Evolutionary conservation across 192 early-diverging fungal genomes (phyloP).

Genomic region (Martensiomyces pterosporus): DNA sequence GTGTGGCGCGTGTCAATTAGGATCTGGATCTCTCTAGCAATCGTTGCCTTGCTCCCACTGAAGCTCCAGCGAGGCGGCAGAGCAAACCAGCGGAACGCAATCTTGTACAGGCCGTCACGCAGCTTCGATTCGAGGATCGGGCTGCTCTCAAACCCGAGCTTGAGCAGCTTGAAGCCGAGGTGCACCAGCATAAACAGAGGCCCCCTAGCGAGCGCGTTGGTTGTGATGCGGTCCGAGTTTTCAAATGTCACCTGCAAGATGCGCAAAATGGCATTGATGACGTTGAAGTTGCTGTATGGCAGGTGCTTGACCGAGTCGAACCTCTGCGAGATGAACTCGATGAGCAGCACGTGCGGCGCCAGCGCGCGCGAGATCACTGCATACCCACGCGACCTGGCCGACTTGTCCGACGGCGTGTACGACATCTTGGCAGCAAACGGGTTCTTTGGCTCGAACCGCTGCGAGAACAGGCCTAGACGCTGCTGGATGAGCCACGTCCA

Average conservation of each 20-base stretch:
- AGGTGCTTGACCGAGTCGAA: constrained; percentile 80
- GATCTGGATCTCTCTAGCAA: constrained; percentile 60
- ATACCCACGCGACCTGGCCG: constrained; percentile 58
- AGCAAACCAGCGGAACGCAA: constrained; percentile 84
- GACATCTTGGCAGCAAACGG: constrained; percentile 91
- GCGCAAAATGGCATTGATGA: constrained; percentile 72
- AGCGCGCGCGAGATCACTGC: constrained; percentile 59
- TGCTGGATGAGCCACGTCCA: constrained; percentile 81
- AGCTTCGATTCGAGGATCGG: constrained; percentile 62
- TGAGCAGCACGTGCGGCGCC: constrained; percentile 75
- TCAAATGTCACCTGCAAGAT: constrained; percentile 76
- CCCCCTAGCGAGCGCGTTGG: constrained; percentile 69
- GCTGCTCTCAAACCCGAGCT: constrained; percentile 59
- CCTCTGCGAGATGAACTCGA: constrained; percentile 79
- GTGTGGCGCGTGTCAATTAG: constrained; percentile 62
- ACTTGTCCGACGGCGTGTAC: constrained; percentile 86
- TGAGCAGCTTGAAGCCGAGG: constrained; percentile 71
- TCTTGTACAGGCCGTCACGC: constrained; percentile 59
- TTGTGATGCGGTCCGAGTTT: constrained; percentile 46
- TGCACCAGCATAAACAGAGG: constrained; percentile 74
- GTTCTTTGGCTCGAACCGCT: constrained; percentile 50
- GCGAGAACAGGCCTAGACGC: constrained; percentile 79
- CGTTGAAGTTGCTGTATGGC: constrained; percentile 59
- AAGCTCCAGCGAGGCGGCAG: constrained; percentile 75
- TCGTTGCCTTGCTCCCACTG: constrained; percentile 64